Evolutionary conservation across 345 rosid species (phyloP), one percentile per base, ranked within the genome.

Genomic region (Hibiscus trionum): DNA sequence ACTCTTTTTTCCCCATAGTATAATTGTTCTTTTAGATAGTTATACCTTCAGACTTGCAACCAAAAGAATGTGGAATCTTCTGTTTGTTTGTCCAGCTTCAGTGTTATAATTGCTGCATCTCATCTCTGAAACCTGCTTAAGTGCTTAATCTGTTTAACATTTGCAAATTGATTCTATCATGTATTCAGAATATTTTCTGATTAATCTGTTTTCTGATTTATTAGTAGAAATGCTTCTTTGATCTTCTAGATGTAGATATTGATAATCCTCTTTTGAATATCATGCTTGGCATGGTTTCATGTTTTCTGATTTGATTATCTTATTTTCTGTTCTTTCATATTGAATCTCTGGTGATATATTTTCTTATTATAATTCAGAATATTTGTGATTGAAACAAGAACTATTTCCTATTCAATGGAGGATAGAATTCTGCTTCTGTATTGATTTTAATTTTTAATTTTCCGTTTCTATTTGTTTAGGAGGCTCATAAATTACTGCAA

Each of bases 401-500:
- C 46, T 35, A 12, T 26, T 61, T 61, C 3, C 4, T 5, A 72
- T 72, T 49, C 47, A 72, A 10, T n/a, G 47, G 61, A 63, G 16
- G 42, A 71, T 14, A 35, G 12, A 15, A 31, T 33, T 72, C 7
- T 63, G 47, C 64, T 72, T 55, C 24, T 53, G 24, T 44, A 44
- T 55, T 55, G 17, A 55, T n/a, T 55, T 27, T 64, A 17, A 19
- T 64, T 44, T 64, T 56, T 49, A 62, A 16, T 55, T 64, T 35
- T 29, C 57, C 26, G 61, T 66, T 69, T 71, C 69, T 71, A 65
- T 78, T 76, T 78, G 70, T 46, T 83, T 82, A 96, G 99, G 99
- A 96, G 82, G 88, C 97, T 69, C 91, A 85, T 79, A 96, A 96
- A 77, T 85, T 96, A 80, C 91, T 96, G 27, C 97, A 96, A 76